Conservation (phyloP, 1,284 basidiomycete genomes). For the Sphaerobolus stellatus region DNA sequence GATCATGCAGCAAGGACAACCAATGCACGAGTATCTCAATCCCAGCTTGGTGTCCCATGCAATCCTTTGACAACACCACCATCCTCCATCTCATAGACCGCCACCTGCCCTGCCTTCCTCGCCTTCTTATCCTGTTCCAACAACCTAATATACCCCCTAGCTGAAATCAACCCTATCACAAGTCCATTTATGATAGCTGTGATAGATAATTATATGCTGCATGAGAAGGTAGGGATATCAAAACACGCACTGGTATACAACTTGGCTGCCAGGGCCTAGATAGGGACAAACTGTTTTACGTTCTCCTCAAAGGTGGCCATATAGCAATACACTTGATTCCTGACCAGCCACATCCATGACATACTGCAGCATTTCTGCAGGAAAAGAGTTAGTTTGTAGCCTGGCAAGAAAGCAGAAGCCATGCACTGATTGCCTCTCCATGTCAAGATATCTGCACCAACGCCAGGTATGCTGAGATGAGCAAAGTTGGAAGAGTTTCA, state of each 20-base stretch:
- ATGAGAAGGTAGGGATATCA: background rate
- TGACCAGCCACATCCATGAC: constrained; percentile 84
- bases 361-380: constrained; percentile 77
- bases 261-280: constrained; percentile 68
- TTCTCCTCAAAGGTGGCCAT: constrained; percentile 15
- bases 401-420: background rate
- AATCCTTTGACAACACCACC: constrained; percentile 19
- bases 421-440: constrained; percentile 87
- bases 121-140: constrained; percentile 10
- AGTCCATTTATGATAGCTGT: constrained; percentile 77
- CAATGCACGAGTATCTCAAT: constrained; percentile 65
- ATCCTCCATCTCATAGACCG: background rate
- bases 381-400: background rate
- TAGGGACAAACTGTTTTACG: constrained; percentile 47
- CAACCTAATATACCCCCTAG: background rate
- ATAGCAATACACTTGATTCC: constrained; percentile 49
- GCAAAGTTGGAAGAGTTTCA: too few species aligned
- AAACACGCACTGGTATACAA: constrained; percentile 64
- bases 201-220: constrained; percentile 6
- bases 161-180: constrained; percentile 65
- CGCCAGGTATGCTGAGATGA: constrained; percentile 27
- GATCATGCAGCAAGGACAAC: constrained; percentile 66
- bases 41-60: constrained; percentile 26
- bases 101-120: background rate
- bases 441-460: constrained; percentile 69